Evolutionary conservation across 2,329 filamentous ascomycete genomes (phyloP).

Genomic region (Trichophyton schoenleinii): DNA sequence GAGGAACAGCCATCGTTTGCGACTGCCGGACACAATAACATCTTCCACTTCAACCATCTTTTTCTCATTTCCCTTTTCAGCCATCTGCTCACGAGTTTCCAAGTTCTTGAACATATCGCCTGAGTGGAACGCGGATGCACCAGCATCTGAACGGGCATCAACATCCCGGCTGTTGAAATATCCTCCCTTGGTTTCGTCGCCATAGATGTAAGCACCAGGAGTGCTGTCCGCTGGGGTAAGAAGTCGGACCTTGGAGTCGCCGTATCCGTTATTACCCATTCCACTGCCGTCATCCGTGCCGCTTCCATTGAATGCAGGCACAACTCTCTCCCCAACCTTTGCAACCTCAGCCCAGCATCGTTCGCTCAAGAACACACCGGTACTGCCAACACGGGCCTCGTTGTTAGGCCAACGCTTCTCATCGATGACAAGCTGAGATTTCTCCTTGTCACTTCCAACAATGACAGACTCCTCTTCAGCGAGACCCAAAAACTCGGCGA

Average conservation of each 20-base stretch:
- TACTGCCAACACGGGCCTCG: conserved; percentile 79
- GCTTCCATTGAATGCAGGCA: conserved; percentile 48
- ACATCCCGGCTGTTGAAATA: conserved; percentile 73
- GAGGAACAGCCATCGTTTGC: conserved; percentile 80
- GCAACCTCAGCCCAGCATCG: conserved; percentile 88
- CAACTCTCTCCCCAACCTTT: conserved; percentile 52
- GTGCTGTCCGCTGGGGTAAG: conserved; percentile 36
- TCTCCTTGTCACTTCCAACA: conserved; percentile 84
- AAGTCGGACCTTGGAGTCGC: conserved; percentile 45
- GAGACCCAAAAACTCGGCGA: conserved; percentile 85
- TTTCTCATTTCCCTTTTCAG: conserved; percentile 86
- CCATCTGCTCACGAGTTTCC: conserved; percentile 86
- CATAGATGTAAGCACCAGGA: conserved; percentile 51
- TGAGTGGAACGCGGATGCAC: conserved; percentile 75
- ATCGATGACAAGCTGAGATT: conserved; percentile 80
- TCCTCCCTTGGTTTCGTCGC: conserved; percentile 60
- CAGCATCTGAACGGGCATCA: conserved; percentile 81
- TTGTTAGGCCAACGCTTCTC: conserved; percentile 86
- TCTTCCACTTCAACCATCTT: conserved; percentile 84
- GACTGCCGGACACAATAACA: conserved; percentile 59
- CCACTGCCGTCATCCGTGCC: conserved; percentile 43
- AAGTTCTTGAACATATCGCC: conserved; percentile 98
- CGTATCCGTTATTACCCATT: conserved; percentile 36
- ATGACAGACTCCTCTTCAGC: conserved; percentile 73
- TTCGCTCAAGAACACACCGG: conserved; percentile 90